Base-by-base conservation (phyloP, 2,329 filamentous ascomycete genomes). In the Aureobasidium lini region DNA sequence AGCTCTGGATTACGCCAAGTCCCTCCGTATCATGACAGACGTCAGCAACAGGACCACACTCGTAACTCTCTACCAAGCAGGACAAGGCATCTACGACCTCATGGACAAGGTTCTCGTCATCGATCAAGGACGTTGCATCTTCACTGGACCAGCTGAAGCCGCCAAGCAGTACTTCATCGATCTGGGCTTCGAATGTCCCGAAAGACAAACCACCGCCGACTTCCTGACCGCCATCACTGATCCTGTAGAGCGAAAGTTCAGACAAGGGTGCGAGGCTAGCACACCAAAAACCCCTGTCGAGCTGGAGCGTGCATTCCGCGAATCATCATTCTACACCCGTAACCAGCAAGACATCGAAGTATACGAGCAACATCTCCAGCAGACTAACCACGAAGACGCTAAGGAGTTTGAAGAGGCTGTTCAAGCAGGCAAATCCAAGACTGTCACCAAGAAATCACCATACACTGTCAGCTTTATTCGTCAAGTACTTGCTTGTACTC, bases 51-150 rank as follows among this genome's bases (percentile, higher is more conserved):
- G 85, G 7, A 88, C 86, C 0, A 88, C 84, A 0, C 77, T 88
- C 15, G 86, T 88, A 1, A 89, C 87, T 0, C 76, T 90, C 0
- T 90, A 90, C 70, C 86, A 88, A 69, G 85, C 85, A 1, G 84
- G 84, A 57, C 84, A 88, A 68, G 82, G 81, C 23, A 87, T 88
- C 62, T 88, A 87, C 66, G 79, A 85, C 63, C 76, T 88, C 34
- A 89, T 92, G 81, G 89, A 94, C 70, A 92, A 92, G 72, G 88
- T 92, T 2, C 71, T 92, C 53, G 83, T 92, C 18, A 89, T 93
- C 57, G 86, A 92, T 64, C 76, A 83, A 52, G 89, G 89, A 1
- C 82, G 84, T 4, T 83, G 85, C 72, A 81, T 88, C 57, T 89
- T 82, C 72, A 83, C 84, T 67, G 86, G 86, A 0, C 82, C 80